phyloP scores from a whole-genome alignment of 164 flowering plant species.

The Echeveria elegans region DNA sequence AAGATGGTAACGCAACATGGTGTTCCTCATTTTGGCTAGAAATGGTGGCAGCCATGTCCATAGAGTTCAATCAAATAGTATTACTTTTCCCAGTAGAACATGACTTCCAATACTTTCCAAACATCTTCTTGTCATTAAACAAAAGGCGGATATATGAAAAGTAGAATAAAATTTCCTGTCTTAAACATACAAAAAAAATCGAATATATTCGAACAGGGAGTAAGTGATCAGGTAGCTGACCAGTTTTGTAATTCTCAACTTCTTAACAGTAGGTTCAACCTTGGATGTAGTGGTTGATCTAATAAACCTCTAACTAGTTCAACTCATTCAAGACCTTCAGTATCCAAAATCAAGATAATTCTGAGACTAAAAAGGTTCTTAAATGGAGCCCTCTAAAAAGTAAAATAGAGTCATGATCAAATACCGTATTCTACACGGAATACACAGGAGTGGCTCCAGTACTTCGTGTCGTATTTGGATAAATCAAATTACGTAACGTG shows the following conservation, averaged over 20 bases:
- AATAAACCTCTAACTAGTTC: not conserved
- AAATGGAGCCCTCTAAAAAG: not conserved
- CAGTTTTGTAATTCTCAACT: not conserved
- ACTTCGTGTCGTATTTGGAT: not conserved
- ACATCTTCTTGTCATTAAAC: not conserved
- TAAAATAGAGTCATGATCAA: not conserved
- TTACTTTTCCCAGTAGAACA: conserved; percentile 1
- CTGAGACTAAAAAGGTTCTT: not conserved
- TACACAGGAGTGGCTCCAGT: not conserved
- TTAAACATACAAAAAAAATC: not conserved
- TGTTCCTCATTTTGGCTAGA: conserved; percentile 4
- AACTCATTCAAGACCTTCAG: not conserved
- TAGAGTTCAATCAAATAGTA: not conserved
- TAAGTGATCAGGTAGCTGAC: conserved; percentile 1
- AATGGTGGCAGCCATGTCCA: not conserved
- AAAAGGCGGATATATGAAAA: not conserved
- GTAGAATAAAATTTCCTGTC: not conserved
- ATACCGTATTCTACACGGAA: not conserved
- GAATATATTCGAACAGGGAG: not conserved
- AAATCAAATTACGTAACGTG: not conserved
- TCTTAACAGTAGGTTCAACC: not conserved
- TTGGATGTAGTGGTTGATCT: conserved; percentile 2
- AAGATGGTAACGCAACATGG: conserved; percentile 1
- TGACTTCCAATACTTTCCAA: conserved; percentile 1
- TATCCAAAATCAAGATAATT: not conserved